Conservation (phyloP, 2,329 filamentous ascomycete species). For the Escovopsis sp. region DNA sequence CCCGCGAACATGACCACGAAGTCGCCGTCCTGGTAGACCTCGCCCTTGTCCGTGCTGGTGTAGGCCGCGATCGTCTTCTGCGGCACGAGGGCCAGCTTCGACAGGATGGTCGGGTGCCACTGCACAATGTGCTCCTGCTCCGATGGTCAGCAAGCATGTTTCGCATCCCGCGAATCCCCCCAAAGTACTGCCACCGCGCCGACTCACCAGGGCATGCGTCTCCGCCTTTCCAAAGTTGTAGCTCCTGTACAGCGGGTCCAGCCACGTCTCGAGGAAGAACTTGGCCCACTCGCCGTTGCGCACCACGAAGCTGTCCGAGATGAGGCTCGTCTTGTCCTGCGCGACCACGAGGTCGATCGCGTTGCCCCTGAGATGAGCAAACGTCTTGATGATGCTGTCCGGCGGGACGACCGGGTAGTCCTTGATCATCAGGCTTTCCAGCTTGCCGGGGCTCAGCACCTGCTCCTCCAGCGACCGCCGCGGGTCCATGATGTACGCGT, state of each 20-base stretch:
- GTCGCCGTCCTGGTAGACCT: slow-evolving; percentile 67
- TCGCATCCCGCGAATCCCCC: too few relatives aligned
- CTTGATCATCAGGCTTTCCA: slow-evolving; percentile 71
- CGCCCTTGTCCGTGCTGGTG: slow-evolving; percentile 38
- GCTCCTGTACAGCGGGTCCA: slow-evolving; percentile 79
- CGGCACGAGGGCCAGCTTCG: slow-evolving; percentile 78
- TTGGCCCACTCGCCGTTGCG: slow-evolving; percentile 79
- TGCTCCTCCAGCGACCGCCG: slow-evolving; percentile 52
- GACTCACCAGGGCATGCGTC: slow-evolving; percentile 67
- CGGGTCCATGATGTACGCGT: slow-evolving; percentile 81
- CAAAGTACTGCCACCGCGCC: too few relatives aligned
- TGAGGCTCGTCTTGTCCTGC: slow-evolving; percentile 71
- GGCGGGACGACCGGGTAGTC: slow-evolving; percentile 82
- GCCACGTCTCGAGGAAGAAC: slow-evolving; percentile 91
- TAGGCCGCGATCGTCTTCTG: slow-evolving; percentile 77
- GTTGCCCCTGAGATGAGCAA: slow-evolving; percentile 60
- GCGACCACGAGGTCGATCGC: slow-evolving; percentile 71
- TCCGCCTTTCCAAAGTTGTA: slow-evolving; percentile 98
- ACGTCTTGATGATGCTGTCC: slow-evolving; percentile 94
- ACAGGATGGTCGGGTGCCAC: slow-evolving; percentile 93
- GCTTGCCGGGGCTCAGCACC: slow-evolving; percentile 48
- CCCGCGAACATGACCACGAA: slow-evolving; percentile 66
- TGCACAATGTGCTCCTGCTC: slow-evolving; percentile 72
- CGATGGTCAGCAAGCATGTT: slow-evolving; percentile 8
- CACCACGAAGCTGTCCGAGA: slow-evolving; percentile 63